phyloP scores from a whole-genome alignment of 1,284 basidiomycete genomes.

The Exobasidium cylindrosporum region DNA sequence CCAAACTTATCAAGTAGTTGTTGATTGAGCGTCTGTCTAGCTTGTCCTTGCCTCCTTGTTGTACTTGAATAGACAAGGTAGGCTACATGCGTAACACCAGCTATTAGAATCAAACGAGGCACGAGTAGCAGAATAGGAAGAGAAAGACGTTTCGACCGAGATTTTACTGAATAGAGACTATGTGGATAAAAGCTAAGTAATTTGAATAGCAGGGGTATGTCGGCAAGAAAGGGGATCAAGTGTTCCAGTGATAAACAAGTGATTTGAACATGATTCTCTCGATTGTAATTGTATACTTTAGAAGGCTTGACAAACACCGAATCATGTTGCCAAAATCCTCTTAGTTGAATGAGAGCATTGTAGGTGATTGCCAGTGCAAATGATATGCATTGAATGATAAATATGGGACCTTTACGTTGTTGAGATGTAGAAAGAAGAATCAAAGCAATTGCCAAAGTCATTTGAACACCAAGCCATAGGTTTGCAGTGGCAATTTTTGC shows the following conservation, averaged over 20 bases:
- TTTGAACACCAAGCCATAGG: not conserved
- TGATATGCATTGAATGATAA: not conserved
- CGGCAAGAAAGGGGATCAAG: not conserved
- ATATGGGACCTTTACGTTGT: not conserved
- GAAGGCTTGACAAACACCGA: not conserved
- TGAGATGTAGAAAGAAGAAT: slow-evolving; percentile 1
- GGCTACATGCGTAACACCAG: not conserved
- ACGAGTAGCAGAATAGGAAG: not conserved
- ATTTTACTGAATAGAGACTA: not conserved
- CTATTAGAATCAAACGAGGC: not conserved
- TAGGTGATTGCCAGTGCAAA: not conserved
- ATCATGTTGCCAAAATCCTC: not conserved
- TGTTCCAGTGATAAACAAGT: not conserved
- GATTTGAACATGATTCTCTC: not conserved
- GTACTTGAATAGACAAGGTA: not conserved
- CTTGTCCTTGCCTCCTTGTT: not conserved
- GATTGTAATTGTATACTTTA: not conserved
- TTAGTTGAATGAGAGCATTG: not conserved
- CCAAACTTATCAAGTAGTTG: not conserved
- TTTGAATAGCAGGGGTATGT: not conserved
- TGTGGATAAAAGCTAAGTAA: not conserved
- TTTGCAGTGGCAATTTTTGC: not conserved
- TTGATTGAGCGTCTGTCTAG: not conserved
- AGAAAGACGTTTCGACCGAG: not conserved
- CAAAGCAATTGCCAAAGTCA: slow-evolving; percentile 1